These are phyloP conservation scores for Acanthochlamys bracteata DNA, from an alignment of 106 monocot species.

Conservation along the genomic window DNA sequence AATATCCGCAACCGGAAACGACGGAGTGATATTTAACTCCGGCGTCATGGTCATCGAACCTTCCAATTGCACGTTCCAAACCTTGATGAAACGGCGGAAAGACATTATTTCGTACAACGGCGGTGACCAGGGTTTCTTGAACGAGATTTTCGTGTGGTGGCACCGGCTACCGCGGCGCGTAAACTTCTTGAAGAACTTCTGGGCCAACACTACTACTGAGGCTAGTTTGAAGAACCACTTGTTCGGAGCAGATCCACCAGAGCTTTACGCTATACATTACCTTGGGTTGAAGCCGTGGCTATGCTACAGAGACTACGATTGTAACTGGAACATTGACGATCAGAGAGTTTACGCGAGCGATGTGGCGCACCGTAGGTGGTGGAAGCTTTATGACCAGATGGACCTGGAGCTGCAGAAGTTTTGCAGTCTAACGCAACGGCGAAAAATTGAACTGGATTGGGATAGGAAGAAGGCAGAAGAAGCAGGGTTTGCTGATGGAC, in stretches of 20 bases:
- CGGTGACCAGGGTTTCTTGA: slow-evolving; percentile 84
- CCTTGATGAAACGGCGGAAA: slow-evolving; percentile 25
- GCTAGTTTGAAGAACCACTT: slow-evolving; percentile 33
- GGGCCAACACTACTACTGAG: slow-evolving; percentile 53
- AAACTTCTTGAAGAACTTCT: slow-evolving; percentile 82
- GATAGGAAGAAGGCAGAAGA: slow-evolving; percentile 43
- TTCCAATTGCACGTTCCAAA: slow-evolving; percentile 34
- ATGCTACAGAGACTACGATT: slow-evolving; percentile 76
- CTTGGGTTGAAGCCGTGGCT: slow-evolving; percentile 84
- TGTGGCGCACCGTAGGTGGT: slow-evolving; percentile 61
- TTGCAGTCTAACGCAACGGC: slow-evolving; percentile 34
- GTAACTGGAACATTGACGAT: slow-evolving; percentile 62
- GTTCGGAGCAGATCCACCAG: slow-evolving; percentile 57
- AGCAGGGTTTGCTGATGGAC: slow-evolving; percentile 30
- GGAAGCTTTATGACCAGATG: slow-evolving; percentile 64
- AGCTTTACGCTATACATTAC: slow-evolving; percentile 64
- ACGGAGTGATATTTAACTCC: slow-evolving; percentile 75
- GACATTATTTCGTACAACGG: slow-evolving; percentile 80
- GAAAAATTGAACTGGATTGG: slow-evolving; percentile 36
- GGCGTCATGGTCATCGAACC: slow-evolving; percentile 86
- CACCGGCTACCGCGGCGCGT: slow-evolving; percentile 71
- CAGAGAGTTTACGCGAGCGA: slow-evolving; percentile 66
- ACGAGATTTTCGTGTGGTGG: slow-evolving; percentile 91
- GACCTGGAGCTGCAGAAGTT: slow-evolving; percentile 34
- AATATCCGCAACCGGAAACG: slow-evolving; percentile 68